These are phyloP conservation scores for Coemansia sp. DNA, from an alignment of 371 early-diverging fungal species.

Conservation along the genomic window DNA sequence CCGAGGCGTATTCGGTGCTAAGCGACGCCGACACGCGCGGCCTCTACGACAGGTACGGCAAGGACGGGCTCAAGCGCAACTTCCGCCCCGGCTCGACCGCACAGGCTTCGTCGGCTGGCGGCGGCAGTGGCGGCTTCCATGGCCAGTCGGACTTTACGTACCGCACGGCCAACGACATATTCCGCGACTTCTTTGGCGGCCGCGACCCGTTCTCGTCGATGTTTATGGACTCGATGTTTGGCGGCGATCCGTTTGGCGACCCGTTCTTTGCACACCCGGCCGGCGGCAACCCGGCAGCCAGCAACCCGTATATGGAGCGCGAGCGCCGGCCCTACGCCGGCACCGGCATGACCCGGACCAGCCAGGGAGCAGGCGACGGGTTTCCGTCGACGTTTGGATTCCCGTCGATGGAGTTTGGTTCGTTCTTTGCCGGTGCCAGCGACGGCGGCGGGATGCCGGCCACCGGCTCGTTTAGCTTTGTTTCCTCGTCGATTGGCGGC, in stretches of 20 bases:
- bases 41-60: conserved; percentile 83
- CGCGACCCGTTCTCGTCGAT: conserved; percentile 46
- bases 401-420: conserved; percentile 25
- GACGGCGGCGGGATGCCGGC: conserved; percentile 22
- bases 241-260: conserved; percentile 34
- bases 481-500: conserved; percentile 42
- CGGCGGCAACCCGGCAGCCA: background rate
- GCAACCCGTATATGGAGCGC: conserved; percentile 22
- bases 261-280: conserved; percentile 29
- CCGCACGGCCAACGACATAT: conserved; percentile 47
- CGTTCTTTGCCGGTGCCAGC: conserved; percentile 18
- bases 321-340: conserved; percentile 36
- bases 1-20: conserved; percentile 91
- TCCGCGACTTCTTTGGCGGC: conserved; percentile 52
- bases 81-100: conserved; percentile 25
- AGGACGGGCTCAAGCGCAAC: conserved; percentile 67
- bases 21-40: conserved; percentile 82
- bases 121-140: conserved; percentile 1
- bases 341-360: conserved; percentile 6
- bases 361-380: background rate
- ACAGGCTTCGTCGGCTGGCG: background rate
- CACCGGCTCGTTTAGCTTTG: conserved; percentile 44
- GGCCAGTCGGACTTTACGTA: conserved; percentile 26
- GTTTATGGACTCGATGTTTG: conserved; percentile 40
- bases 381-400: conserved; percentile 19